Conservation (phyloP, 176 grass and related monocot species). For the Zoysia japonica region DNA sequence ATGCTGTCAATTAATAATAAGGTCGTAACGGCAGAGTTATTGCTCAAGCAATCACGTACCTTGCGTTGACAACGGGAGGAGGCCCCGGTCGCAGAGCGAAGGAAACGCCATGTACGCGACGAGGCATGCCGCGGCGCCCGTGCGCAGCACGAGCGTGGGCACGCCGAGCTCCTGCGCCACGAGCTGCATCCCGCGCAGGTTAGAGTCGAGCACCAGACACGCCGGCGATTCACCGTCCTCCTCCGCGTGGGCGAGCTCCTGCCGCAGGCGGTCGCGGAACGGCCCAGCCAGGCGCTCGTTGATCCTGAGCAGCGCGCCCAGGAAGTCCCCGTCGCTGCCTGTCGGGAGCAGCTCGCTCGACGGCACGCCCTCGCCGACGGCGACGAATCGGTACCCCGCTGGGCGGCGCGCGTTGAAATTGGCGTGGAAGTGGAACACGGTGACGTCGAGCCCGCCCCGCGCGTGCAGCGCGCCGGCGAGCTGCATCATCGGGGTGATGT, state of each 20-base stretch:
- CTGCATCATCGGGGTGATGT: slow-evolving; percentile 56
- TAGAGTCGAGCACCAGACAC: slow-evolving; percentile 30
- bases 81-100: slow-evolving; percentile 1
- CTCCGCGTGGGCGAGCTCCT: not conserved
- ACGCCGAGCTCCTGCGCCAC: slow-evolving; percentile 22
- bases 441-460: slow-evolving; percentile 34
- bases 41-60: not conserved
- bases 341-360: not conserved
- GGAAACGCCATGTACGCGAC: slow-evolving; percentile 30
- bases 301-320: not conserved
- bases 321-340: not conserved
- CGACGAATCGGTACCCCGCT: not conserved
- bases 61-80: not conserved
- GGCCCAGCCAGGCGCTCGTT: not conserved
- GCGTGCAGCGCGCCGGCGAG: slow-evolving; percentile 38
- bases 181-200: slow-evolving; percentile 12
- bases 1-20: not conserved
- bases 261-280: slow-evolving; percentile 15
- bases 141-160: slow-evolving; percentile 19
- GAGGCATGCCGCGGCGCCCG: slow-evolving; percentile 10
- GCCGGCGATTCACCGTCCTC: not conserved
- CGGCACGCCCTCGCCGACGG: slow-evolving; percentile 12
- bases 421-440: slow-evolving; percentile 52
- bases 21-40: not conserved
- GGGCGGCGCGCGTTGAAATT: slow-evolving; percentile 29